Conservation (phyloP, 2,329 filamentous ascomycete species). For the Aureobasidium sp. region DNA sequence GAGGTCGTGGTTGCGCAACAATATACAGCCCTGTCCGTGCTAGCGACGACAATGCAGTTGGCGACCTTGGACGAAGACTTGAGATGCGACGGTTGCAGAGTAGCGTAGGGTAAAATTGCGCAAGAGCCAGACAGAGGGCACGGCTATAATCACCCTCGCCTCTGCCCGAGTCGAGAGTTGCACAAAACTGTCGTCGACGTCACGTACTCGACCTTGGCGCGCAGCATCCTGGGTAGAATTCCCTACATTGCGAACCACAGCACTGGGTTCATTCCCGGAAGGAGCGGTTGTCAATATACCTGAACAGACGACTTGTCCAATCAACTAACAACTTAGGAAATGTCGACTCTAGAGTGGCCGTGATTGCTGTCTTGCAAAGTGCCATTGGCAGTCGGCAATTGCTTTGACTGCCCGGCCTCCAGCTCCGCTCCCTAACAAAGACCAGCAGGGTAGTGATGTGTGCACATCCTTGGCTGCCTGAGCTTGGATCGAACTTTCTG, state of each 20-base stretch:
- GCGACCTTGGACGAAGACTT: neutral
- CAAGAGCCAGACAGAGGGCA: neutral
- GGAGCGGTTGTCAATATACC: no score
- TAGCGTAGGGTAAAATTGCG: neutral
- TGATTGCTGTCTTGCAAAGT: neutral
- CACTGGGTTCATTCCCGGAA: neutral
- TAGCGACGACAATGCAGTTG: neutral
- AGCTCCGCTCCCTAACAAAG: neutral
- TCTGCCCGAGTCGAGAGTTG: neutral
- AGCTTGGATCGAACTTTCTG: neutral
- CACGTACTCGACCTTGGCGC: neutral
- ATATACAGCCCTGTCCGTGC: constrained; percentile 1
- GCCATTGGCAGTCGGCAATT: neutral
- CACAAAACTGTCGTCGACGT: neutral
- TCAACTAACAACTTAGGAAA: neutral
- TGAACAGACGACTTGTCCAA: neutral
- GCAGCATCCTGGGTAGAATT: neutral
- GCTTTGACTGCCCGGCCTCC: neutral
- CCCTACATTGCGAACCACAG: neutral
- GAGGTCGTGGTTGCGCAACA: constrained; percentile 3
- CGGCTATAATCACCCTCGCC: neutral
- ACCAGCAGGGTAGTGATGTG: neutral
- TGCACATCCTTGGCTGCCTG: neutral
- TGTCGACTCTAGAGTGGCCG: neutral
- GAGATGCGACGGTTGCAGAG: neutral